These are phyloP conservation scores for Calonectria honghensis DNA, from an alignment of 2,329 filamentous ascomycete genomes.

Conservation along the genomic window DNA sequence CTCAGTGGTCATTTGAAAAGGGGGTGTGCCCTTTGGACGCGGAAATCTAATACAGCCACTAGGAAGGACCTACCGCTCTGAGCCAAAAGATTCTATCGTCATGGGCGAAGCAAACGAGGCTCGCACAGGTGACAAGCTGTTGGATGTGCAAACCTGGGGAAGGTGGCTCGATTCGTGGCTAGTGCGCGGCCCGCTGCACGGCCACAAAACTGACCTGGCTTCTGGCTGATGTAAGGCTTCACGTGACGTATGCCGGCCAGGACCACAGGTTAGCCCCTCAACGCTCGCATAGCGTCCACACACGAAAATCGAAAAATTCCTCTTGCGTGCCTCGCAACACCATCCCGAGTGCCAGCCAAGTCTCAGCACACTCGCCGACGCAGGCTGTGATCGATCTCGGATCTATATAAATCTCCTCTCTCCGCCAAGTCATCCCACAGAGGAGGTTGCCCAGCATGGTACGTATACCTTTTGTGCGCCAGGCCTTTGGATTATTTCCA, in stretches of 20 bases:
- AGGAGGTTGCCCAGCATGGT: constrained; percentile 73
- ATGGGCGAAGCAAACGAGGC: not conserved
- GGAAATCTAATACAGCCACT: not conserved
- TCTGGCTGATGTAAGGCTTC: constrained; percentile 57
- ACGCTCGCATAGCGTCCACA: constrained; percentile 66
- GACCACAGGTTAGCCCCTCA: constrained; percentile 61
- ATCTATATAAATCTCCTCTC: constrained; percentile 62
- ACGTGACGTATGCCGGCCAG: constrained; percentile 58
- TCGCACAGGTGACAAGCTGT: not conserved
- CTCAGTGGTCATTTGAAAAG: no score
- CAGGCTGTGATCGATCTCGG: constrained; percentile 63
- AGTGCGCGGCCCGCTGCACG: constrained; percentile 37
- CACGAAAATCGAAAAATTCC: constrained; percentile 68
- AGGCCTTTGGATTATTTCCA: constrained; percentile 13
- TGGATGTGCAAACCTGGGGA: constrained; percentile 8
- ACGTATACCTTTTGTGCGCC: constrained; percentile 53
- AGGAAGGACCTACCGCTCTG: not conserved
- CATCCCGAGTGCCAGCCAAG: constrained; percentile 63
- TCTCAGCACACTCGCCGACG: constrained; percentile 58
- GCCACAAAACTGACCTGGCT: constrained; percentile 40
- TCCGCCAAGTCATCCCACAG: constrained; percentile 62
- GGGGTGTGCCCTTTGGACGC: not conserved
- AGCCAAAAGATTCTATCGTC: not conserved
- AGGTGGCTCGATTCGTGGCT: constrained; percentile 49
- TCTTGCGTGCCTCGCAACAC: constrained; percentile 60